Evolutionary conservation across 257 asterid species (phyloP).

Genomic region (Schizonepeta tenuifolia): DNA sequence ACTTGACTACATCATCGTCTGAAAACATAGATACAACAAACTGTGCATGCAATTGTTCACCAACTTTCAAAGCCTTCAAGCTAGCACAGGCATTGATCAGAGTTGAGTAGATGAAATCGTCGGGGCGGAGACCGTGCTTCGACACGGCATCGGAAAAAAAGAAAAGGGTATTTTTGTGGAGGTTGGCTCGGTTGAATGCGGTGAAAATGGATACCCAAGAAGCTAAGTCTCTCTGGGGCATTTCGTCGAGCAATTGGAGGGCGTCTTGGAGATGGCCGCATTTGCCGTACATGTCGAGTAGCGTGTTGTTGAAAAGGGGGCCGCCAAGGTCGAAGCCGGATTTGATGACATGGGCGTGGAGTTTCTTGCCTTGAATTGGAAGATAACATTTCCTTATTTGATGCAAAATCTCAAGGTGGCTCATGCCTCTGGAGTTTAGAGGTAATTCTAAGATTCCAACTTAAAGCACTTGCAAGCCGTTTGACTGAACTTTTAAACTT

Average conservation of each 20-base stretch:
- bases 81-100: slow-evolving; percentile 71
- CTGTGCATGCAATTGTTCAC: slow-evolving; percentile 71
- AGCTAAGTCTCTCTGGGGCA: slow-evolving; percentile 67
- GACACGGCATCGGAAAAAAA: slow-evolving; percentile 45
- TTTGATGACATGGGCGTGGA: slow-evolving; percentile 70
- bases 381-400: slow-evolving; percentile 57
- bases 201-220: slow-evolving; percentile 89
- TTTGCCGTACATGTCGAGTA: slow-evolving; percentile 60
- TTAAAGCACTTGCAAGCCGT: no score
- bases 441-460: no score
- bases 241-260: slow-evolving; percentile 70
- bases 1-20: slow-evolving; percentile 70
- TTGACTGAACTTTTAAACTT: no score
- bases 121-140: slow-evolving; percentile 54
- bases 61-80: slow-evolving; percentile 46
- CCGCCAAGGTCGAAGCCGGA: slow-evolving; percentile 44
- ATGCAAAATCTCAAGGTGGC: slow-evolving; percentile 39
- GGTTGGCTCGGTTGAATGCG: slow-evolving; percentile 59
- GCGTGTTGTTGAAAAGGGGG: slow-evolving; percentile 51
- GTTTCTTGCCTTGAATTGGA: slow-evolving; percentile 53
- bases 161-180: slow-evolving; percentile 41
- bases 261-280: slow-evolving; percentile 55
- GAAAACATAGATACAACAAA: slow-evolving; percentile 55
- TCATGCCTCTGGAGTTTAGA: slow-evolving; percentile 27
- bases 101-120: slow-evolving; percentile 64